Percentiles rank a stretch among this genome's conserved stretches.
Evolutionary conservation across 192 early-diverging fungal species (phyloP).

Genomic region (Coemansia furcata): DNA sequence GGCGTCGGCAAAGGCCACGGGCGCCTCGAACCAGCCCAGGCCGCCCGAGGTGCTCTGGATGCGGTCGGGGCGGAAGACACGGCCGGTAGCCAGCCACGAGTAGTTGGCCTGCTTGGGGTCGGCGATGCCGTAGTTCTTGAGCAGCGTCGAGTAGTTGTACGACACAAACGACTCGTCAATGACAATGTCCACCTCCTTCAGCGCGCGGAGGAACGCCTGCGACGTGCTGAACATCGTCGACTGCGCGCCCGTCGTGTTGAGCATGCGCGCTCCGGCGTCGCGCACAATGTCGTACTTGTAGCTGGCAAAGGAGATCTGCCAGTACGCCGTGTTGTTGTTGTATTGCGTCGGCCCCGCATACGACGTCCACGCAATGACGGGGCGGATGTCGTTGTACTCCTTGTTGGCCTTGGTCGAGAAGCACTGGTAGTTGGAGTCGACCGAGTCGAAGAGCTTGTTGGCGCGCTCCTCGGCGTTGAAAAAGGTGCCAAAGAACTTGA

Average conservation of each 20-base stretch:
- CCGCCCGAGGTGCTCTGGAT: conserved; percentile 60
- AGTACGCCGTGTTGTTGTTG: conserved; percentile 70
- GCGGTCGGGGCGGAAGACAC: conserved; percentile 69
- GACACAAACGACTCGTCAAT: conserved; percentile 69
- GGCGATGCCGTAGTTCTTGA: conserved; percentile 58
- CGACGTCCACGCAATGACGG: conserved; percentile 62
- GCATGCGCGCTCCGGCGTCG: conserved; percentile 67
- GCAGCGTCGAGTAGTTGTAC: conserved; percentile 51
- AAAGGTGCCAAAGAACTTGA: conserved; percentile 55
- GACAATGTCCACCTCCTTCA: conserved; percentile 61
- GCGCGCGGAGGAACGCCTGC: conserved; percentile 53
- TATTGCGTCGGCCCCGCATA: conserved; percentile 59
- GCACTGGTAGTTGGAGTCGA: conserved; percentile 53
- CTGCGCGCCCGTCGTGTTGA: conserved; percentile 45
- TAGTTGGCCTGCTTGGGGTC: conserved; percentile 35
- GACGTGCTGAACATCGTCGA: conserved; percentile 40
- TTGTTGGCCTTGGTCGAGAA: conserved; percentile 35
- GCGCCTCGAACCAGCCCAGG: conserved; percentile 69
- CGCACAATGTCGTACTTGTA: conserved; percentile 61
- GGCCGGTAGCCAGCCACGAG: conserved; percentile 64
- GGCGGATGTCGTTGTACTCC: conserved; percentile 44
- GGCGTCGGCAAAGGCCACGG: conserved; percentile 65
- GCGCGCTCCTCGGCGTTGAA: conserved; percentile 55
- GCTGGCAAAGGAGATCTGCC: conserved; percentile 55
- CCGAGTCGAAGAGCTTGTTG: conserved; percentile 37